Evolutionary conservation across 257 asterid genomes (phyloP), one percentile per base, ranked within the genome.

Genomic region (Thymus mandschuricus): DNA sequence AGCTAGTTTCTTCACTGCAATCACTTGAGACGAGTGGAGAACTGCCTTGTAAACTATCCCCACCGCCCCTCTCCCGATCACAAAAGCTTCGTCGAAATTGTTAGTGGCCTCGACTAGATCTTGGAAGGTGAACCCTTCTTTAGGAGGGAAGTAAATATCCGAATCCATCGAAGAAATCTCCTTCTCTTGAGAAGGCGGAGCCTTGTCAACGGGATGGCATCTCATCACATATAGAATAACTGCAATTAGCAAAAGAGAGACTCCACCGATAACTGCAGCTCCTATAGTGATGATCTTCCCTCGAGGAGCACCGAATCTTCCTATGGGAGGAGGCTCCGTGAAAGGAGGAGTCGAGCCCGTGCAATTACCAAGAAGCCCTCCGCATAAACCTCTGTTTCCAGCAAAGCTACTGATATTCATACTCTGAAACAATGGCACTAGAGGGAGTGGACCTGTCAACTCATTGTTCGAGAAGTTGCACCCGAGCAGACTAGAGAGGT

Each of bases 41-140:
- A 86, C 88, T 1, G 98, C 98, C 81, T 87, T 93, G 80, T 90
- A 92, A 60, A 93, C 96, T 1, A 93, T 87, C 76, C 97, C 98
- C 1, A 81, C 98, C 3, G 96, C 98, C 30, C 98, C 98, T 69
- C 83, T 82, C 38, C 98, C 98, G 11, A 93, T 81, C 49, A 90
- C 90, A 56, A 78, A 88, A 33, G 76, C 12, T 11, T 90, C 98
- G 45, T 93, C 82, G 61, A 93, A 93, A 78, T 87, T 86, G 75
- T 81, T 75, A 3, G 98, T 93, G 8, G 98, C 97, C 83, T 87
- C 97, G n/a, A 93, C 86, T 60, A 93, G 83, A 69, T 93, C 98
- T 30, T 88, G 96, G 56, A 93, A 87, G 40, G 89, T 87, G 85
- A 93, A 93, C 64, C 97, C 98, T 56, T 93, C 98, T 71, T 86